Conservation (phyloP, 257 asterid species). For the Solanum bukasovii region DNA sequence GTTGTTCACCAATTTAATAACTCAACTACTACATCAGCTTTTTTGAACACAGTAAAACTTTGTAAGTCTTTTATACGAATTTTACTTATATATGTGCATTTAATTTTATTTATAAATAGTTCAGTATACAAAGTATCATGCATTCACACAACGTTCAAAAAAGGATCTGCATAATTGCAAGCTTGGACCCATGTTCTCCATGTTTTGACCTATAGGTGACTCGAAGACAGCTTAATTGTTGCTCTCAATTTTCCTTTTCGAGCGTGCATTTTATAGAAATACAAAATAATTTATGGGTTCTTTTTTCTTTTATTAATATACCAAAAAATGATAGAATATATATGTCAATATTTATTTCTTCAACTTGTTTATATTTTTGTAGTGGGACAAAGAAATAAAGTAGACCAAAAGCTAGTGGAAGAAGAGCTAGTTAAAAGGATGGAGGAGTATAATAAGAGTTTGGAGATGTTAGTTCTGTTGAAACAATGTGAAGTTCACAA, state of each 20-base stretch:
- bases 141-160: not conserved
- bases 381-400: conserved; percentile 17
- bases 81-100: not conserved
- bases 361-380: not conserved
- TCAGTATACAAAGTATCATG: not conserved
- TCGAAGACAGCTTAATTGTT: not conserved
- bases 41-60: conserved; percentile 9
- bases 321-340: not conserved
- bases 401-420: conserved; percentile 1
- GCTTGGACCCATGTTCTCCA: not conserved
- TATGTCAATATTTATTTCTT: not conserved
- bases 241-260: not conserved
- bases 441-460: conserved; percentile 22
- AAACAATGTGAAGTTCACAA: conserved; percentile 24
- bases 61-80: not conserved
- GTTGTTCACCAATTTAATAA: conserved; percentile 21
- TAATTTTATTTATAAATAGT: not conserved
- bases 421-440: conserved; percentile 25
- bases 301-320: not conserved
- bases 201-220: not conserved
- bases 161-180: not conserved
- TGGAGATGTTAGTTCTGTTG: conserved; percentile 20
- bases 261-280: not conserved
- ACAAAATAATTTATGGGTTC: not conserved
- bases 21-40: not conserved